phyloP scores from a whole-genome alignment of 176 grass and related monocot genomes.

The Eremochloa ophiuroides region DNA sequence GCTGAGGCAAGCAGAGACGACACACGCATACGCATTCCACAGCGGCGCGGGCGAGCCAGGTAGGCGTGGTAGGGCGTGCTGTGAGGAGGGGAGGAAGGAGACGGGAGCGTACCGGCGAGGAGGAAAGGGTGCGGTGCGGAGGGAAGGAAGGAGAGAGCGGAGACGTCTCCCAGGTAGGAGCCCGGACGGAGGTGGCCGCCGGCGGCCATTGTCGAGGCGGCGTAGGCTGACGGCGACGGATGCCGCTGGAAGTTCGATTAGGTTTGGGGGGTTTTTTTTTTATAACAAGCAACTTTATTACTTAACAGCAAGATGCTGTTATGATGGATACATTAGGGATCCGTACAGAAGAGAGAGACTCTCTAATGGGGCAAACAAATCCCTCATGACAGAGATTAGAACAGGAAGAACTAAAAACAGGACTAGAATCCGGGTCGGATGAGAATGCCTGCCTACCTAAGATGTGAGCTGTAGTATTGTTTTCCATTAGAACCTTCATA shows the following conservation, averaged over 20 bases:
- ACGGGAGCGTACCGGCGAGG: conserved; percentile 30
- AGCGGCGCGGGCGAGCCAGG: neutral
- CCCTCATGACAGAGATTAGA: too few species aligned
- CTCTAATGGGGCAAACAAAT: too few species aligned
- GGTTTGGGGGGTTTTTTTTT: too few species aligned
- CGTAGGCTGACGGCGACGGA: neutral
- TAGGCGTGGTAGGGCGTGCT: neutral
- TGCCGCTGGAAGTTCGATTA: neutral
- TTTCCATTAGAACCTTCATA: too few species aligned
- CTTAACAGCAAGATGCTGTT: too few species aligned
- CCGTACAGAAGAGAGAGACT: too few species aligned
- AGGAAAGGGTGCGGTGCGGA: conserved; percentile 10
- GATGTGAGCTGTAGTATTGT: too few species aligned
- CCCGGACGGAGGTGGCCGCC: conserved; percentile 25
- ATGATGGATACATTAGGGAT: too few species aligned
- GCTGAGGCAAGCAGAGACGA: neutral
- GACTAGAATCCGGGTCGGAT: too few species aligned
- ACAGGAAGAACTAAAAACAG: too few species aligned
- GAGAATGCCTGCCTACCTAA: too few species aligned
- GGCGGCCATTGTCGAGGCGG: conserved; percentile 24
- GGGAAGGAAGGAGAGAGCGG: conserved; percentile 50
- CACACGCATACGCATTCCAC: neutral
- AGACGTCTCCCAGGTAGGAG: conserved; percentile 49
- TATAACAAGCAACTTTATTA: too few species aligned
- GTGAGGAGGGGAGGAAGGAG: neutral